A percentile compares a stretch with the other conserved stretches of the same genome.
phyloP scores from a whole-genome alignment of 345 rosid species.

The Lepidium africanum region DNA sequence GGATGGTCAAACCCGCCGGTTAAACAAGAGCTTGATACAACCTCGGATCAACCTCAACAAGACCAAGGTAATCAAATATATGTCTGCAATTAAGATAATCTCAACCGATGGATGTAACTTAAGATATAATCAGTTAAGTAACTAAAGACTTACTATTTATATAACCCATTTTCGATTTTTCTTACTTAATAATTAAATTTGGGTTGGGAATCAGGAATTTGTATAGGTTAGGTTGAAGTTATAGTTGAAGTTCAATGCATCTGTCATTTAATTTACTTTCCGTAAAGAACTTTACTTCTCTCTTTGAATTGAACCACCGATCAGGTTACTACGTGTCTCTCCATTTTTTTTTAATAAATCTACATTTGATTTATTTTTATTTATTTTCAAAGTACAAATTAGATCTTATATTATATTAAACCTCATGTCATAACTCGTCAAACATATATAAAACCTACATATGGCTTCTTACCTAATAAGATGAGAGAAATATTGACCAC shows the following conservation, averaged over 20 bases:
- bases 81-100: neutral
- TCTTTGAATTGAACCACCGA: conserved; percentile 21
- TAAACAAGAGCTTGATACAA: conserved; percentile 28
- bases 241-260: conserved; percentile 42
- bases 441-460: conserved; percentile 3
- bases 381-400: neutral
- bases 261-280: conserved; percentile 37
- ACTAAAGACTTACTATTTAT: conserved; percentile 23
- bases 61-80: conserved; percentile 33
- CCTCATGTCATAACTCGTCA: neutral
- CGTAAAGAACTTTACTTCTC: conserved; percentile 47
- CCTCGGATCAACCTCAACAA: conserved; percentile 29
- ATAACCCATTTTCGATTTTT: neutral
- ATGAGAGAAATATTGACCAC: conserved; percentile 17
- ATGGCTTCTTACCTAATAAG: conserved; percentile 25
- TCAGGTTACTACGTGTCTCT: conserved; percentile 27
- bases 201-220: conserved; percentile 14
- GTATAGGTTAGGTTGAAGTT: conserved; percentile 17
- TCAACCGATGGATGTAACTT: neutral
- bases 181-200: neutral
- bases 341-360: neutral
- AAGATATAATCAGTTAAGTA: conserved; percentile 8
- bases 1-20: conserved; percentile 15
- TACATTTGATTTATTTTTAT: neutral
- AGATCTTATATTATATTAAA: neutral